Evolutionary conservation across 805 yeast species (phyloP), one percentile per base, ranked within the genome.

Genomic region (Cyberlindnera lachancei): DNA sequence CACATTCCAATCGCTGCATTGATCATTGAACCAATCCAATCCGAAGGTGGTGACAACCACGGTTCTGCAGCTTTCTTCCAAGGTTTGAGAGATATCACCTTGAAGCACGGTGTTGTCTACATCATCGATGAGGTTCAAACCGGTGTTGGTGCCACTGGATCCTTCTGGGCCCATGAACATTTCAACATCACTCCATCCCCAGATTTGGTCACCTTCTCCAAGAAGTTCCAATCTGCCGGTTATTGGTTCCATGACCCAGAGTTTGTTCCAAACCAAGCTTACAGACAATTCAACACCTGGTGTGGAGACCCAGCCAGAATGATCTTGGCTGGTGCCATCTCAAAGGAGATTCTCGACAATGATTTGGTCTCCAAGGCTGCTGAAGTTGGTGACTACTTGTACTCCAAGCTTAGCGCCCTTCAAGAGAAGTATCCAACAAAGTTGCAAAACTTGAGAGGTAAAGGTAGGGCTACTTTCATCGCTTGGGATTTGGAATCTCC

Each of bases 211-310:
- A 83, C 94, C 7, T 83, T 83, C 66, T 79, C 90, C 47, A 83
- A 83, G 68, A 83, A 83, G 68, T 81, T 82, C 70, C 94, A 84
- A 66, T 70, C 87, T 34, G 94, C 94, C 25, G 94, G 94, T 38
- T 84, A 75, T 70, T 83, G 70, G 70, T 84, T 76, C 75, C 75
- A 73, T 49, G 74, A 78, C 61, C 76, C 81, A 29, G 79, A 75
- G 49, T 61, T 83, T 38, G 68, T 79, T 46, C 94, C 94, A 51
- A 68, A 75, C 59, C 58, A 61, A 52, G 76, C 94, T n/a, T 83
- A 79, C 70, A 75, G 94, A 59, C 94, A 84, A 68, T 83, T 83
- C 73, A 83, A 83, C 75, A 83, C 94, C 37, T 83, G 94, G 94
- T 81, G 90, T 63, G 94, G 94, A 50, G 94, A 83, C 63, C 88